Evolutionary conservation across 1,284 basidiomycete genomes (phyloP), one percentile per base, ranked within the genome.

Genomic region (Afroboletus lepidellus): DNA sequence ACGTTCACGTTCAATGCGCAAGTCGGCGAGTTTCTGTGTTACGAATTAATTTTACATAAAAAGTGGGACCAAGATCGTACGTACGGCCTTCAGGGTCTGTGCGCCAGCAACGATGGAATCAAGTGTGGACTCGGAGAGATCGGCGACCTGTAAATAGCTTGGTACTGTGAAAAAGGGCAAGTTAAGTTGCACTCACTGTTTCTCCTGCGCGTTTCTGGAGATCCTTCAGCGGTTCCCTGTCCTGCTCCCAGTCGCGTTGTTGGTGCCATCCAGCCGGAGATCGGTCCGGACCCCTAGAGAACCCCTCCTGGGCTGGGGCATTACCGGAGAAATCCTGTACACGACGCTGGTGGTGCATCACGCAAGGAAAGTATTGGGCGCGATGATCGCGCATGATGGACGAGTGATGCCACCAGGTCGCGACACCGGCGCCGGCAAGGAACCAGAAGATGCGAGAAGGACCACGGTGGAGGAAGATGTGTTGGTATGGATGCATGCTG

Each of bases 371-470:
- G 55, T 55, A 57, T 8, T 58, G 57, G 11, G 66, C 54, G 6
- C 64, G 64, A 25, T 60, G 54, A 13, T 71, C 67, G 42, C 54
- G 62, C 54, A 61, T 57, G 41, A 56, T 39, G 48, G 60, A 56
- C 36, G 66, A 60, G 21, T 47, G 37, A 34, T 66, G 69, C 75
- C 75, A 86, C 60, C 70, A 73, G 7, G 77, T 73, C 3, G 83
- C 79, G 37, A 74, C 64, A 3, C 70, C 73, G 5, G 80, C 85
- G 50, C 86, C 85, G 56, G 87, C 25, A 57, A 76, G 15, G 72
- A 87, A 86, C 86, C 86, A 88, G 63, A 88, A 41, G 53, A 85
- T 41, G 56, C 86, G 83, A 27, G 77, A 79, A 32, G 79, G 78
- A 21, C 77, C 71, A 47, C 69, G 69, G 55, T 67, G 69, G 62